These are phyloP conservation scores for Sporothrix dimorphospora DNA, from an alignment of 2,329 filamentous ascomycete species.

Conservation along the genomic window DNA sequence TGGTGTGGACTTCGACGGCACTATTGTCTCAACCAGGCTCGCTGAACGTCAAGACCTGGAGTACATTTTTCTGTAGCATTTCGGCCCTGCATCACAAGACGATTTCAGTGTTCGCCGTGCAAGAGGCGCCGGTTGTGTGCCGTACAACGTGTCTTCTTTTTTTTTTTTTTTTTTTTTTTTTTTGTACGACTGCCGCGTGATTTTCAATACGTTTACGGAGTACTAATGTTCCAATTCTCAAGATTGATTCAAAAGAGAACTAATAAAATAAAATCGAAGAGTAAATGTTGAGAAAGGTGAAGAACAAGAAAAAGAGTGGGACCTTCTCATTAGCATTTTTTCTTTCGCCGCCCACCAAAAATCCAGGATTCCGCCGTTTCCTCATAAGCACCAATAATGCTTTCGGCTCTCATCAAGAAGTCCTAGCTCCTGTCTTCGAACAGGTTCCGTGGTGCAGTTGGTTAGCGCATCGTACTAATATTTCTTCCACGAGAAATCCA, in stretches of 20 bases:
- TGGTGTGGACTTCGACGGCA: too few relatives aligned
- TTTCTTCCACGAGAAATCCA: slow-evolving; percentile 25
- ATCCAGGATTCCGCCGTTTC: neutral
- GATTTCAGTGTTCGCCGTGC: neutral
- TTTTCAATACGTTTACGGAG: too few relatives aligned
- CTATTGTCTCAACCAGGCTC: neutral
- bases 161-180: neutral
- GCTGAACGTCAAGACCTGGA: neutral
- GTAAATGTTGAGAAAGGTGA: neutral
- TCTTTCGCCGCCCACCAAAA: neutral
- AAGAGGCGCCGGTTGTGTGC: neutral
- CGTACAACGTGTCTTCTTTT: neutral
- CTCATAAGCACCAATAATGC: neutral
- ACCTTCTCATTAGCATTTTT: neutral
- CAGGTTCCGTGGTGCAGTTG: slow-evolving; percentile 36
- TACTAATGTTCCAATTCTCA: too few relatives aligned
- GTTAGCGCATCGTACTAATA: slow-evolving; percentile 37
- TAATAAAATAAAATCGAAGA: too few relatives aligned
- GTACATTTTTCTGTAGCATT: neutral
- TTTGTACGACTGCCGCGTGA: neutral
- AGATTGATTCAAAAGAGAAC: too few relatives aligned
- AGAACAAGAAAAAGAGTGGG: neutral
- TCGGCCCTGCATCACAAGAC: neutral
- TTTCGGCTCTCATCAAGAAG: neutral
- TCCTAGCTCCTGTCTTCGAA: slow-evolving; percentile 31